Conservation (phyloP, 352 stramenopile species). For the Phytopythium helicoides region DNA sequence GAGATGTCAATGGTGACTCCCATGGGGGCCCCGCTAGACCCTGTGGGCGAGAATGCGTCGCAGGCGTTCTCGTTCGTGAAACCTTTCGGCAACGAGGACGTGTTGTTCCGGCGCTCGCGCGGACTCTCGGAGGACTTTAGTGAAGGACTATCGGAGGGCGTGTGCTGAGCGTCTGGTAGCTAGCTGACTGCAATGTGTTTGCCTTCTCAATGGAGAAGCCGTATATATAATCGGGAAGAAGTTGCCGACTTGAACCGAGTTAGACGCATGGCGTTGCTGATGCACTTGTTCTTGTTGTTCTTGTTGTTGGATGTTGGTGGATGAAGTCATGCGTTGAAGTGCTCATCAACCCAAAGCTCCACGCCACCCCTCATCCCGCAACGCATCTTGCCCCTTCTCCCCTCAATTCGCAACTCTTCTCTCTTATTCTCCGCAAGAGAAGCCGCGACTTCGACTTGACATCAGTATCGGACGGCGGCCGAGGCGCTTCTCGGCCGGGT, state of each 20-base stretch:
- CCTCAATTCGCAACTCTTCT: conserved; percentile 6
- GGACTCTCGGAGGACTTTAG: conserved; percentile 76
- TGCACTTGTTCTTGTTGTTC: too few species aligned
- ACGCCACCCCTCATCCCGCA: not conserved
- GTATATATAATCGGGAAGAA: too few species aligned
- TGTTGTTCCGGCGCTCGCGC: conserved; percentile 59
- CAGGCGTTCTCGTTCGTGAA: conserved; percentile 61
- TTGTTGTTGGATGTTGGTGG: too few species aligned
- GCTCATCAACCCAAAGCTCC: too few species aligned
- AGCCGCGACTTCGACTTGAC: not conserved
- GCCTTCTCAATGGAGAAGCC: too few species aligned
- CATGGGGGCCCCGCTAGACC: conserved; percentile 17
- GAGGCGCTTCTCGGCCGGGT: not conserved
- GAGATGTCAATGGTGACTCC: conserved; percentile 30
- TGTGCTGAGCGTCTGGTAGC: conserved; percentile 49
- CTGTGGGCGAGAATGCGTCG: conserved; percentile 34
- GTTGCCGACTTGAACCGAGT: too few species aligned
- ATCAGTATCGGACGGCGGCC: not conserved
- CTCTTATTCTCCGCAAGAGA: conserved; percentile 3
- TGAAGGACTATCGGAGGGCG: conserved; percentile 72
- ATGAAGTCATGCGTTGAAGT: too few species aligned
- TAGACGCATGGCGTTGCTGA: too few species aligned
- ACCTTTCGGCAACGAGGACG: conserved; percentile 57
- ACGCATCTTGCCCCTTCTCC: not conserved
- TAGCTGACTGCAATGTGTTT: not conserved